These are phyloP conservation scores for Neonectria sp. DNA, from an alignment of 2,329 filamentous ascomycete species.

Conservation along the genomic window DNA sequence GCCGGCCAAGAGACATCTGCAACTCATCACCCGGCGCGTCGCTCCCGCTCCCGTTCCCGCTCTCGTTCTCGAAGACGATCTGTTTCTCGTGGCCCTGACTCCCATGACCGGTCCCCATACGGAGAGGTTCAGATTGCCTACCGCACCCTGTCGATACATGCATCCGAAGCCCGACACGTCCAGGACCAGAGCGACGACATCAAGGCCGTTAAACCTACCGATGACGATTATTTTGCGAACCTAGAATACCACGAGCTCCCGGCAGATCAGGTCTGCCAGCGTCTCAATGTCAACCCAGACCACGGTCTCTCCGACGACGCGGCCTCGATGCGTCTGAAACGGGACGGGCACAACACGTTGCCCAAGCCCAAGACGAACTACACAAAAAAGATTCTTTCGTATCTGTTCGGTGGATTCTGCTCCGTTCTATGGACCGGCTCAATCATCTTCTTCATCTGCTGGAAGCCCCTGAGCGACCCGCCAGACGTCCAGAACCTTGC, in stretches of 20 bases:
- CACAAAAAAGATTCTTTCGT: constrained; percentile 56
- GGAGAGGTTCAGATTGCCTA: constrained; percentile 58
- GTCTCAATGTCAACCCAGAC: constrained; percentile 55
- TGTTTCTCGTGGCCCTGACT: constrained; percentile 16
- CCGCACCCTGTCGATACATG: constrained; percentile 58
- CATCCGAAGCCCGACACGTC: constrained; percentile 54
- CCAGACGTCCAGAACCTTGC: constrained; percentile 61
- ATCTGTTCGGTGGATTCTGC: constrained; percentile 64
- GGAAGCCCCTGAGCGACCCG: constrained; percentile 61
- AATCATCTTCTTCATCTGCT: constrained; percentile 65
- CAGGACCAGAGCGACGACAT: constrained; percentile 35
- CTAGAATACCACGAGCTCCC: constrained; percentile 57
- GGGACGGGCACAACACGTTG: constrained; percentile 60
- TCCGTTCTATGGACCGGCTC: constrained; percentile 63
- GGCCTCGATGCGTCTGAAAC: constrained; percentile 53
- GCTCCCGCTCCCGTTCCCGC: constrained; percentile 41
- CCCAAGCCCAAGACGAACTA: constrained; percentile 61
- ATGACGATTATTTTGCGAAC: constrained; percentile 61
- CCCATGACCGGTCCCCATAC: constrained; percentile 51
- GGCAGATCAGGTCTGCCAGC: constrained; percentile 54
- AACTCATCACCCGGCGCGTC: constrained; percentile 30
- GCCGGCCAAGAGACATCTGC: constrained; percentile 8
- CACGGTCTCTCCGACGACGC: constrained; percentile 54
- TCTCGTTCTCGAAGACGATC: constrained; percentile 19
- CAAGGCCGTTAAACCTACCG: constrained; percentile 40